These are phyloP conservation scores for Epichloe amarillans DNA, from an alignment of 2,329 filamentous ascomycete species.

Conservation along the genomic window DNA sequence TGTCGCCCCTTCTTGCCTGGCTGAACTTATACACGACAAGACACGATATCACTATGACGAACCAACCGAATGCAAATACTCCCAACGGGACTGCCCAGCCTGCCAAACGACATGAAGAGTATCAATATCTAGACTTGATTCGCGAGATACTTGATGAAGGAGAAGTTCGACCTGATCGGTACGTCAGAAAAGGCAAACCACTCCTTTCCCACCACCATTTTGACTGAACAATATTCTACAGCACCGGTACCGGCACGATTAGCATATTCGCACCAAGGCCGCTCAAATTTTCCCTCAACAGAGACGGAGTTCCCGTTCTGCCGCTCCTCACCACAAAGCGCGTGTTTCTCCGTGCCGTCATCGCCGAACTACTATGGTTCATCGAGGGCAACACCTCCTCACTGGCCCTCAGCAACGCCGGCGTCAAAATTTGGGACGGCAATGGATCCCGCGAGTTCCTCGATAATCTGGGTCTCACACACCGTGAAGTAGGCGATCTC, in stretches of 20 bases:
- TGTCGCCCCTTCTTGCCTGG: neutral
- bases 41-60: neutral
- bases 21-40: slow-evolving; percentile 1
- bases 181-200: slow-evolving; percentile 9
- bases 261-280: slow-evolving; percentile 80
- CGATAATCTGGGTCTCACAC: slow-evolving; percentile 66
- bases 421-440: slow-evolving; percentile 96
- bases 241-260: slow-evolving; percentile 85
- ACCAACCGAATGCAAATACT: neutral
- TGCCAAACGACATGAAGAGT: slow-evolving; percentile 56
- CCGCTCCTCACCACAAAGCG: slow-evolving; percentile 96
- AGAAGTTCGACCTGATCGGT: slow-evolving; percentile 82
- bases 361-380: slow-evolving; percentile 95
- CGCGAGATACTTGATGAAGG: slow-evolving; percentile 69
- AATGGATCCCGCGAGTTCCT: slow-evolving; percentile 88
- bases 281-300: slow-evolving; percentile 73
- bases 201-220: neutral
- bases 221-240: slow-evolving; percentile 18
- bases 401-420: slow-evolving; percentile 57
- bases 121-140: slow-evolving; percentile 87
- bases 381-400: slow-evolving; percentile 74
- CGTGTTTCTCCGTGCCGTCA: slow-evolving; percentile 80
- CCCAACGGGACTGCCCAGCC: neutral
- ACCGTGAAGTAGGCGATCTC: slow-evolving; percentile 78
- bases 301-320: slow-evolving; percentile 49